Evolutionary conservation across 2,329 filamentous ascomycete species (phyloP), one percentile per base, ranked within the genome.

Genomic region (Teratosphaeria pseudoeucalypti): DNA sequence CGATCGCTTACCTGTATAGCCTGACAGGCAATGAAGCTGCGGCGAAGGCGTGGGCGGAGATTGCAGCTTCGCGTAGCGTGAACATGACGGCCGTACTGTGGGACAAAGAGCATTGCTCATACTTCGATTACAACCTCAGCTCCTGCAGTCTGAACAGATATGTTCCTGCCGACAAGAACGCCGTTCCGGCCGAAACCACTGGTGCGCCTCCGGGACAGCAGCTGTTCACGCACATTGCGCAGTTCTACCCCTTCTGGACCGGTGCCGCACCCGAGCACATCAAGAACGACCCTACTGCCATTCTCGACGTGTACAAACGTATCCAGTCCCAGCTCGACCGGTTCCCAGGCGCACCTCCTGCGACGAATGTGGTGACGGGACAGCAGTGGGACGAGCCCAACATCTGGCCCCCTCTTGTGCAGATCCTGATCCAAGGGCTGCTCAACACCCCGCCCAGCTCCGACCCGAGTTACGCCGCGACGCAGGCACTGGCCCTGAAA

Each of bases 351-450:
- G 84, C 80, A 39, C 82, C 87, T 53, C 78, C 84, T 2, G 82
- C 85, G 0, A 86, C 84, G 3, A 87, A 87, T 66, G 74, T 83
- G 59, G 66, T 71, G 54, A 83, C 84, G 0, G 81, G 81, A 14
- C 81, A 88, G 75, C 85, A 88, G 68, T 88, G 85, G 85, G 85
- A 88, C 58, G 80, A 86, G 69, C 85, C 85, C 0, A 87, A 84
- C 65, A 85, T 87, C 29, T 88, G 85, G 85, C 85, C 85, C 11
- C 84, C 85, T 2, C 77, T 86, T 56, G 82, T 84, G 75, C 83
- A 88, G 71, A 77, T 85, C 52, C 74, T 87, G 29, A 87, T 87
- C 75, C 70, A 82, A 47, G 83, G 83, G 6, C 76, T 88, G 6
- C 76, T 83, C 58, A 82, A 82, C 68, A 84, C 82, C 0, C 82